Conservation (phyloP, 164 flowering plant genomes). For the Annona squamosa region DNA sequence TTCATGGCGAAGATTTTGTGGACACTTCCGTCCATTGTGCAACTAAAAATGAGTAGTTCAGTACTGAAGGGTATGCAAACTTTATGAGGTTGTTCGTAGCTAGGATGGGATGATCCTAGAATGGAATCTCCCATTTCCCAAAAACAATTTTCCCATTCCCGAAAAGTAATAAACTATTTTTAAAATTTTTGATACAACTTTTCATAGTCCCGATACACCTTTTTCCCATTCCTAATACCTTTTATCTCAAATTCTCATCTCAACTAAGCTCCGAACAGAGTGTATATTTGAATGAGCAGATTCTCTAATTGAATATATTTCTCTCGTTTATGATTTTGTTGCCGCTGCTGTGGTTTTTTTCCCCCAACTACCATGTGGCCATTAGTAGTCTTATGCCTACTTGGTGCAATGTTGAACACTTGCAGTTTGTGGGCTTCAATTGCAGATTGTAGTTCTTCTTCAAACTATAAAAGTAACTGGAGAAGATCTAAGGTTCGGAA, state of each 20-base stretch:
- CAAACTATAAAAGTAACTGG: slow-evolving; percentile 9
- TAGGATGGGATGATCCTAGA: no score
- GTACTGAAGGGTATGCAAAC: no score
- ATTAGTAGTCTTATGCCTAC: background rate
- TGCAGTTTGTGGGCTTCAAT: background rate
- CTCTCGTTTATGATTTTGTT: background rate
- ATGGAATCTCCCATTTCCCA: no score
- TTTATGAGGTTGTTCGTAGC: no score
- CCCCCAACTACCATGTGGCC: background rate
- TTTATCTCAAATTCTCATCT: no score
- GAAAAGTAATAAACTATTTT: no score
- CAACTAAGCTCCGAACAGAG: no score
- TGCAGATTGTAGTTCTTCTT: slow-evolving; percentile 12
- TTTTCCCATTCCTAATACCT: no score
- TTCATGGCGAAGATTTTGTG: background rate
- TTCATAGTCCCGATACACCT: no score
- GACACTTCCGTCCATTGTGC: background rate
- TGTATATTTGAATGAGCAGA: background rate
- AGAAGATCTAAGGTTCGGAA: slow-evolving; percentile 7
- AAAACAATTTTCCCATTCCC: no score
- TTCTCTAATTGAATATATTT: background rate
- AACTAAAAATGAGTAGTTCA: background rate
- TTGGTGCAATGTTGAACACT: background rate
- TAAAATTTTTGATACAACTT: no score
- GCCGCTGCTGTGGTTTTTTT: background rate